A percentile compares a stretch with the other conserved stretches of the same genome.
Evolutionary conservation across 2,329 filamentous ascomycete species (phyloP).

Genomic region (Colletotrichum melonis): DNA sequence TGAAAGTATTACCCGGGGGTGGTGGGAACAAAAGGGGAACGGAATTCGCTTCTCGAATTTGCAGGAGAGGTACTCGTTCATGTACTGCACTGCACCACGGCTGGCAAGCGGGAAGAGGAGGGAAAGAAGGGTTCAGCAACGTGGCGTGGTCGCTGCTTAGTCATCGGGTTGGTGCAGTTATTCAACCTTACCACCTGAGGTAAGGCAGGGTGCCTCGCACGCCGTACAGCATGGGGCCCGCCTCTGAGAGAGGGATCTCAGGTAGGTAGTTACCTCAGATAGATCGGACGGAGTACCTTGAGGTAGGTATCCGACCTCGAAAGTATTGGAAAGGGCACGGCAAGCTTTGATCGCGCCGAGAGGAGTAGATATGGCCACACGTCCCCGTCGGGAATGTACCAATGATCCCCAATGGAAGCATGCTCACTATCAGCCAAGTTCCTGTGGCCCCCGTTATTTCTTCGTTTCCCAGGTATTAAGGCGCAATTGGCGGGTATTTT

Average conservation of each 20-base stretch:
- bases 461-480: neutral
- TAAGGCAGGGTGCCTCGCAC: neutral
- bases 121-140: slow-evolving; percentile 23
- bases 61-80: slow-evolving; percentile 27
- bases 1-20: slow-evolving; percentile 34
- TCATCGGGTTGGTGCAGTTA: neutral
- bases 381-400: neutral
- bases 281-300: too few species aligned
- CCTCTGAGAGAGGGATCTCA: too few species aligned
- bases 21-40: slow-evolving; percentile 5
- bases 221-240: too few species aligned
- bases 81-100: neutral
- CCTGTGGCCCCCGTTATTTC: neutral
- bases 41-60: neutral
- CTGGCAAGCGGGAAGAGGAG: neutral
- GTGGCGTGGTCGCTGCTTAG: slow-evolving; percentile 32
- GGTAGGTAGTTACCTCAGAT: too few species aligned
- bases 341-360: neutral
- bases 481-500: neutral
- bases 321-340: too few species aligned
- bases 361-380: neutral
- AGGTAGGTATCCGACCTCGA: too few species aligned
- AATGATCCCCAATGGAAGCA: neutral
- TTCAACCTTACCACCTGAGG: neutral
- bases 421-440: neutral